A percentile compares a stretch with the other conserved stretches of the same genome.
These are phyloP conservation scores for Calonectria multiphialidica DNA, from an alignment of 2,329 filamentous ascomycete species.

Conservation along the genomic window DNA sequence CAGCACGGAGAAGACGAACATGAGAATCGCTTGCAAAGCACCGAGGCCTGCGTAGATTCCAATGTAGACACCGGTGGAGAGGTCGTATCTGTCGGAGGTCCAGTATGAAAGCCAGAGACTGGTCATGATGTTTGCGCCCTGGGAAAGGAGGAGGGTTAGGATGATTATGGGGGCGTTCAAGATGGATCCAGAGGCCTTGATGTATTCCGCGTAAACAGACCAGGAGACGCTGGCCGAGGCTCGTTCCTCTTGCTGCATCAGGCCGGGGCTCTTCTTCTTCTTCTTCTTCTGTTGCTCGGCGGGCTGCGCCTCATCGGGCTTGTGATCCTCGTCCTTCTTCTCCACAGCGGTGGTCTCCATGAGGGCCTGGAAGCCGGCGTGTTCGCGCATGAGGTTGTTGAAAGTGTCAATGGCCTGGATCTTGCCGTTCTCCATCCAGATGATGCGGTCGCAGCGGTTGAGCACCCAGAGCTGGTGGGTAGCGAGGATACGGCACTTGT, in stretches of 20 bases:
- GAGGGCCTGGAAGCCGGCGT: conserved; percentile 82
- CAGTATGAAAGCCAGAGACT: conserved; percentile 95
- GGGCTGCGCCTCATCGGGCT: conserved; percentile 58
- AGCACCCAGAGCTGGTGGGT: conserved; percentile 97
- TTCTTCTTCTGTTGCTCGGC: conserved; percentile 59
- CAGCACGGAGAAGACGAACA: conserved; percentile 84
- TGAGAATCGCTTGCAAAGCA: conserved; percentile 75
- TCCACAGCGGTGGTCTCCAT: conserved; percentile 88
- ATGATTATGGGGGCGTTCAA: conserved; percentile 75
- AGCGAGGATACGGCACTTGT: conserved; percentile 91
- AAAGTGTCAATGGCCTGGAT: conserved; percentile 92
- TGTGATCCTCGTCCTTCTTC: conserved; percentile 65
- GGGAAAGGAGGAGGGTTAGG: conserved; percentile 75
- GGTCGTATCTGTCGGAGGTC: conserved; percentile 83
- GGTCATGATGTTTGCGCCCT: conserved; percentile 88
- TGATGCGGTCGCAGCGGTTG: conserved; percentile 88
- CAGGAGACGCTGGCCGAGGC: conserved; percentile 83
- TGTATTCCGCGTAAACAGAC: conserved; percentile 83
- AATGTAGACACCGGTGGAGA: conserved; percentile 78
- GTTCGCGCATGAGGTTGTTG: conserved; percentile 84
- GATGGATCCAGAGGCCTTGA: conserved; percentile 79
- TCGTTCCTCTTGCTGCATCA: conserved; percentile 81
- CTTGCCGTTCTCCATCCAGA: conserved; percentile 90
- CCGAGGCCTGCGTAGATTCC: conserved; percentile 80
- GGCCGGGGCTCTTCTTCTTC: conserved; percentile 66